These are phyloP conservation scores for Trichoderma breve DNA, from an alignment of 2,329 filamentous ascomycete genomes.

Conservation along the genomic window DNA sequence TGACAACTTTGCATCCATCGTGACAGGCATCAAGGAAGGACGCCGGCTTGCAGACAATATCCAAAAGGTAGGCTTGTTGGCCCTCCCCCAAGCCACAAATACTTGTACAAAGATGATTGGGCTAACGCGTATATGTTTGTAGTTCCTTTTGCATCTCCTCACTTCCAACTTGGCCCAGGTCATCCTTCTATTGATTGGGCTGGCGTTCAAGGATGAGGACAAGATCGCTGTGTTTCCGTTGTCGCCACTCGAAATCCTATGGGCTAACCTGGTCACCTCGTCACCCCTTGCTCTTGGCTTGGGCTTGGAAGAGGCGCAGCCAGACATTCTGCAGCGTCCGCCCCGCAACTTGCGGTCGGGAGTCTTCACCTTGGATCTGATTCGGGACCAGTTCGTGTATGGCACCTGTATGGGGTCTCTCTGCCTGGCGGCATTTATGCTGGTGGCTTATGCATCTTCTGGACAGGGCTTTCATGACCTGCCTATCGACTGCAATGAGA, in stretches of 20 bases:
- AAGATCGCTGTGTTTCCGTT: conserved; percentile 66
- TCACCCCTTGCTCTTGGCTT: conserved; percentile 70
- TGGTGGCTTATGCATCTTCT: conserved; percentile 52
- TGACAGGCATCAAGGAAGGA: conserved; percentile 70
- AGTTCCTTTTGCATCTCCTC: conserved; percentile 64
- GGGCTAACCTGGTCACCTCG: conserved; percentile 73
- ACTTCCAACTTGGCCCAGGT: conserved; percentile 71
- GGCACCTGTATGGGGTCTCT: conserved; percentile 62
- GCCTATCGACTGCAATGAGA: conserved; percentile 58
- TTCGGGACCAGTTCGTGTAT: conserved; percentile 65
- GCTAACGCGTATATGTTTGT: conserved; percentile 22
- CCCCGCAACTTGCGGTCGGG: conserved; percentile 60
- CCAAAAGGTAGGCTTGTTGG: conserved; percentile 56
- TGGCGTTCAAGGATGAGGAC: conserved; percentile 63
- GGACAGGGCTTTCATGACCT: conserved; percentile 49
- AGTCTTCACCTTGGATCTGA: conserved; percentile 63
- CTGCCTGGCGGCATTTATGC: conserved; percentile 59
- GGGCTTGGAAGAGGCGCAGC: conserved; percentile 66
- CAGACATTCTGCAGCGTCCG: conserved; percentile 65
- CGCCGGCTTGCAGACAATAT: conserved; percentile 71
- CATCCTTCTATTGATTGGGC: conserved; percentile 63
- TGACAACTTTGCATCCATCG: conserved; percentile 82
- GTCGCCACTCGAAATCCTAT: conserved; percentile 70
- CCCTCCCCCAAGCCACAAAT: not conserved
- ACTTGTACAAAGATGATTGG: not conserved